phyloP scores from a whole-genome alignment of 345 rosid genomes.

The Corchorus capsularis region DNA sequence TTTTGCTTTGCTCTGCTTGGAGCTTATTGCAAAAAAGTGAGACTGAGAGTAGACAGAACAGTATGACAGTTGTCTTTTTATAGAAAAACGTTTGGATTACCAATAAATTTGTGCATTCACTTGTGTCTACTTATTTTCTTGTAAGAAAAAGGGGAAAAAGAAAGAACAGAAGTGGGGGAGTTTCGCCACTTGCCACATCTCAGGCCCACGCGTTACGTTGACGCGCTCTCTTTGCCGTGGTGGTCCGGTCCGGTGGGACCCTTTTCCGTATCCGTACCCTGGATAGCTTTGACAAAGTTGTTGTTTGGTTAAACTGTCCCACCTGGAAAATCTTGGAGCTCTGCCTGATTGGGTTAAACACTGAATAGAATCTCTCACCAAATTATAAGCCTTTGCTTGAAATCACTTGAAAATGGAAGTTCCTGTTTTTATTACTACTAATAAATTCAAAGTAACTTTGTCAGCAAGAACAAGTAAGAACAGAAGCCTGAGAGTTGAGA shows the following conservation, averaged over 20 bases:
- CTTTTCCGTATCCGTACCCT: not conserved
- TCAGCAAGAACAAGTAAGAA: too few species aligned
- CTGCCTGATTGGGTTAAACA: not conserved
- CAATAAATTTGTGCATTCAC: not conserved
- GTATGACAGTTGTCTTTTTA: not conserved
- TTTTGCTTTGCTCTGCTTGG: too few species aligned
- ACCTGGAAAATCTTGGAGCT: not conserved
- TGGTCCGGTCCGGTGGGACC: constrained; percentile 12
- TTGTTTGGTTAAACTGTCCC: not conserved
- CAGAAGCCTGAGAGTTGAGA: too few species aligned
- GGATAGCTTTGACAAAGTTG: constrained; percentile 11
- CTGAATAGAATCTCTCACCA: not conserved
- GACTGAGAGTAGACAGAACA: too few species aligned
- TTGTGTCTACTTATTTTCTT: not conserved
- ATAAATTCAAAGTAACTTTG: too few species aligned
- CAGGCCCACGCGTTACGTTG: not conserved
- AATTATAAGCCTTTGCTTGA: not conserved
- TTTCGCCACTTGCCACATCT: not conserved
- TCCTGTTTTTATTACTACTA: too few species aligned
- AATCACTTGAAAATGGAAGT: too few species aligned
- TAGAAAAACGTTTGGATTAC: not conserved
- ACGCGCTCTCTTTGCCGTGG: not conserved
- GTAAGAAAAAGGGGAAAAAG: not conserved
- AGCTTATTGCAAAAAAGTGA: too few species aligned
- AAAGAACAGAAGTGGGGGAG: not conserved